Base-by-base conservation (phyloP, 2,329 filamentous ascomycete genomes). In the Verruconis gallopava region DNA sequence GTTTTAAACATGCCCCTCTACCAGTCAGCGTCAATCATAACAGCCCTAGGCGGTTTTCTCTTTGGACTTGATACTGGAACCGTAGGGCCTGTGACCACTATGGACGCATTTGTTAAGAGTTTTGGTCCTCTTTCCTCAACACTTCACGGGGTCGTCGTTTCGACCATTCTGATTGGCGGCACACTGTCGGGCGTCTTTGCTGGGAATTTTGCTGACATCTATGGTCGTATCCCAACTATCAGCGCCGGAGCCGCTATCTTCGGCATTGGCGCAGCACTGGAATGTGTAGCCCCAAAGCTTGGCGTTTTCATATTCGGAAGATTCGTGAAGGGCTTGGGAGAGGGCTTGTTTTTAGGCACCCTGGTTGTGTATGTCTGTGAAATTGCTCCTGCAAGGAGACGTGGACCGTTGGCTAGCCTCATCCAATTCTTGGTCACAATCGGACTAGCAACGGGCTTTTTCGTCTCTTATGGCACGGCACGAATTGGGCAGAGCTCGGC, bases 311-410 rank as follows among this genome's bases (percentile, higher is more conserved):
- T 78, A 22, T 57, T 63, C 3, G 76, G 76, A 0, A 61, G 76
- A 1, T 62, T 64, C 0, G 49, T 80, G 3, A 67, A 64, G n/a
- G 75, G 76, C 0, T 51, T 77, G 6, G 77, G 77, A 0, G 67
- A 78, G 49, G 74, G 75, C 0, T 52, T 77, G 1, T 77, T 68
- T 48, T 50, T 79, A 3, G 67, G 68, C n/a, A 73, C 64, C 13
- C 54, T 73, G 17, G 62, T 66, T 5, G 72, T 77, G 51, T 75
- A 78, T 47, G 71, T 79, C 19, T 71, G 70, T 44, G 76, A 80
- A 53, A 74, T 79, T 13, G 69, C 74, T 1, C 75, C 74, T 0
- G 58, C 66, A 1, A 57, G 55, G 3, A 55, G 60, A 4, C 58
- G 75, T 21, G 75, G 73, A 0, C 58, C 64, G 1, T 51, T 79